Conservation (phyloP, 2,329 filamentous ascomycete species). For the Sarocladium strictum region DNA sequence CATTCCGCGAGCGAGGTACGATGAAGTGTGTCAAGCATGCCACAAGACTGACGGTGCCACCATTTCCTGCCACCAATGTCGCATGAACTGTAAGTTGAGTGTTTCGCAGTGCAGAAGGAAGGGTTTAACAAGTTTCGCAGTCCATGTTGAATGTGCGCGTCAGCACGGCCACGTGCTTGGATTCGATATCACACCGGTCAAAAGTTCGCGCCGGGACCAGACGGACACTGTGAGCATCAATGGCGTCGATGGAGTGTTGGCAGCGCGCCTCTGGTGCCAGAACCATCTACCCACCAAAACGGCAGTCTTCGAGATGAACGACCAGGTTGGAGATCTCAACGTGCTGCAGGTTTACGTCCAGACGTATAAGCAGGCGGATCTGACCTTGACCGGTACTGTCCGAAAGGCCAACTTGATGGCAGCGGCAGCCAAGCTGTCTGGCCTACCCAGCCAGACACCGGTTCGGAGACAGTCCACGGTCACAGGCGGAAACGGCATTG, state of each 20-base stretch:
- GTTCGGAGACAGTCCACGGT: constrained; percentile 53
- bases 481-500: constrained; percentile 25
- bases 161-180: constrained; percentile 77
- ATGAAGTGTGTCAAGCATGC: constrained; percentile 79
- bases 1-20: constrained; percentile 67
- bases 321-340: constrained; percentile 65
- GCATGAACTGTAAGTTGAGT: constrained; percentile 39
- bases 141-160: constrained; percentile 89
- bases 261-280: constrained; percentile 86
- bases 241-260: constrained; percentile 74
- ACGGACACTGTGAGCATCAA: constrained; percentile 74
- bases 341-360: constrained; percentile 82
- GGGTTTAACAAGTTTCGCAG: too few relatives aligned
- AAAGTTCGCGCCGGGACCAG: constrained; percentile 79
- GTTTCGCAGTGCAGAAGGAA: too few relatives aligned
- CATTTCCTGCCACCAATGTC: constrained; percentile 73
- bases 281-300: constrained; percentile 72
- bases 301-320: constrained; percentile 71
- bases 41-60: constrained; percentile 72
- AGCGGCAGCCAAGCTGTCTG: constrained; percentile 51
- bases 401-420: constrained; percentile 81
- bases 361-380: constrained; percentile 91
- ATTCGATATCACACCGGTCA: constrained; percentile 86
- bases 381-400: constrained; percentile 83
- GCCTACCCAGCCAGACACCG: constrained; percentile 24